These are phyloP conservation scores for Phialemonium atrogriseum DNA, from an alignment of 2,329 filamentous ascomycete species.

Conservation along the genomic window DNA sequence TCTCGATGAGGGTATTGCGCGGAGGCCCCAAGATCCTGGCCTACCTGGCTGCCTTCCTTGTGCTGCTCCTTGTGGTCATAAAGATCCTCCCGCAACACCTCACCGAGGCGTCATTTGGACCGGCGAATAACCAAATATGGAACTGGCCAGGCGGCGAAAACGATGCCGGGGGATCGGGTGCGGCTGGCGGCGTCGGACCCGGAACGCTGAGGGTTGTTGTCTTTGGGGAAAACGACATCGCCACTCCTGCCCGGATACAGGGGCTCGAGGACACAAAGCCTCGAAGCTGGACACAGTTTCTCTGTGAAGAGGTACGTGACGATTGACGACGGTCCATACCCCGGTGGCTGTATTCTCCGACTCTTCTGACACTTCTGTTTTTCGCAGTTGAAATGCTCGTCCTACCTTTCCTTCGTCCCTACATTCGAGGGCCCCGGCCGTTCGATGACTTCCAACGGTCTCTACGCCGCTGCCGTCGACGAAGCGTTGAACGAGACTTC, in stretches of 20 bases:
- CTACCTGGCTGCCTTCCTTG: slow-evolving; percentile 15
- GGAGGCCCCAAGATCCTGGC: slow-evolving; percentile 18
- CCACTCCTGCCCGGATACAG: slow-evolving; percentile 24
- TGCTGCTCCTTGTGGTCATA: slow-evolving; percentile 13
- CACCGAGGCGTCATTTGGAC: slow-evolving; percentile 11
- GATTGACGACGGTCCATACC: not conserved
- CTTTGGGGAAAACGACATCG: slow-evolving; percentile 41
- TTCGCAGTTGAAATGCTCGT: slow-evolving; percentile 35
- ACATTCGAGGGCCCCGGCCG: slow-evolving; percentile 31
- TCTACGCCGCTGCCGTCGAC: slow-evolving; percentile 40
- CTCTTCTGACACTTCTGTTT: not conserved
- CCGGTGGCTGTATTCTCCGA: not conserved
- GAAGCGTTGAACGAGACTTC: slow-evolving; percentile 21
- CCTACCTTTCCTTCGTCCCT: slow-evolving; percentile 38
- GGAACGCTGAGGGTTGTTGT: slow-evolving; percentile 39
- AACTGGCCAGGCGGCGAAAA: slow-evolving; percentile 10
- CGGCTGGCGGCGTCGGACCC: slow-evolving; percentile 6
- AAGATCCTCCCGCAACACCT: slow-evolving; percentile 13
- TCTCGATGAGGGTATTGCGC: slow-evolving; percentile 18
- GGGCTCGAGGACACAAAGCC: slow-evolving; percentile 14
- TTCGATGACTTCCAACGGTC: slow-evolving; percentile 44
- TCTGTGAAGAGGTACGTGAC: slow-evolving; percentile 36
- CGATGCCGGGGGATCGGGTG: not conserved
- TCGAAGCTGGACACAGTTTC: slow-evolving; percentile 44
- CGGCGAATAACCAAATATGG: slow-evolving; percentile 4